Percentiles rank a stretch among this genome's conserved stretches.
phyloP scores from a whole-genome alignment of 2,329 filamentous ascomycete species.

The Cladosporium phlei region DNA sequence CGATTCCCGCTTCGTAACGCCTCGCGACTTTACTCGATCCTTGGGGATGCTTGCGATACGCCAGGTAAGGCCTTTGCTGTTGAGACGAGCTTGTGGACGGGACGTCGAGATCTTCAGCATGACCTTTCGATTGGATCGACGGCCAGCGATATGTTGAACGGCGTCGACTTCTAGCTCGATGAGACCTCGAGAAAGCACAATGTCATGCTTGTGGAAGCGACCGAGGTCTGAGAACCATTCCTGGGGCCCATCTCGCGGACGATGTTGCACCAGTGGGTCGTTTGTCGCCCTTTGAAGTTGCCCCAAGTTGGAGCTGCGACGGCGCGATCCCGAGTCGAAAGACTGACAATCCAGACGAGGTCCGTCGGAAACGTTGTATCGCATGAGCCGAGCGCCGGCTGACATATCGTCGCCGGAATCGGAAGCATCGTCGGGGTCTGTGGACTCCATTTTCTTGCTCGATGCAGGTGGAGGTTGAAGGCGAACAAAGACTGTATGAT shows the following conservation, averaged over 20 bases:
- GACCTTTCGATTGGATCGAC: not conserved
- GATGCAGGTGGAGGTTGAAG: too few species aligned
- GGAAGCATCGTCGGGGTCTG: too few species aligned
- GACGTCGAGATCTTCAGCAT: not conserved
- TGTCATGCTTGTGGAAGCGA: not conserved
- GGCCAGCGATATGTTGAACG: not conserved
- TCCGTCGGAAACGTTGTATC: not conserved
- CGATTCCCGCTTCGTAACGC: not conserved
- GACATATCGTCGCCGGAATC: constrained; percentile 6
- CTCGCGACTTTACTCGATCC: not conserved
- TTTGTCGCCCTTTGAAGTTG: too few species aligned
- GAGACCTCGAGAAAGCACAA: not conserved
- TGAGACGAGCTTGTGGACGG: not conserved
- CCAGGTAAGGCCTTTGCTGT: not conserved
- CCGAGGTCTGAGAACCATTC: too few species aligned
- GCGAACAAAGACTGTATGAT: too few species aligned
- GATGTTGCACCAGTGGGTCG: too few species aligned
- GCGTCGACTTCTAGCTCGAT: not conserved
- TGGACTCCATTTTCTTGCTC: too few species aligned
- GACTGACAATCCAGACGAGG: not conserved
- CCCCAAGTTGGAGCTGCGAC: too few species aligned
- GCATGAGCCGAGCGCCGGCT: constrained; percentile 3
- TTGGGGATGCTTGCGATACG: not conserved
- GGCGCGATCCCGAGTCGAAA: too few species aligned
- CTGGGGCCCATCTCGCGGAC: too few species aligned